Conservation (phyloP, 805 yeast species). For the Saturnispora besseyi region DNA sequence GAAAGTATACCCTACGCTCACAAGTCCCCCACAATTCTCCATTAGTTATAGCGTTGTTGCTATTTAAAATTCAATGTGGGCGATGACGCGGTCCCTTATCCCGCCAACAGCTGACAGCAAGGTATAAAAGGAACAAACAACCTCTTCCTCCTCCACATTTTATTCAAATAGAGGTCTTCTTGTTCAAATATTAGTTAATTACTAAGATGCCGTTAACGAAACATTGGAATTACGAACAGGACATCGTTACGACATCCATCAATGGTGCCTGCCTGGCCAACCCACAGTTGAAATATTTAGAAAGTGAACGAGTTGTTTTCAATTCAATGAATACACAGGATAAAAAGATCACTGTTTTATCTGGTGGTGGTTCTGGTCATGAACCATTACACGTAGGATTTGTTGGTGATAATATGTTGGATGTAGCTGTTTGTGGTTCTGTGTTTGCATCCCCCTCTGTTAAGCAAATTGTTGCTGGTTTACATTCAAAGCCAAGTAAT, state of each 20-base stretch:
- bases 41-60: no score
- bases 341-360: slow-evolving; percentile 64
- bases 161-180: no score
- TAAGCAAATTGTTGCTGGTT: slow-evolving; percentile 67
- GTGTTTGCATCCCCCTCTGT: slow-evolving; percentile 90
- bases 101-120: no score
- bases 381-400: slow-evolving; percentile 92
- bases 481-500: slow-evolving; percentile 45
- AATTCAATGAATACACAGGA: slow-evolving; percentile 28
- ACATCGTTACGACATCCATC: slow-evolving; percentile 9
- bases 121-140: no score
- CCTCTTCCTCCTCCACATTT: no score
- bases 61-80: no score
- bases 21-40: no score
- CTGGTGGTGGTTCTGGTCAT: slow-evolving; percentile 96
- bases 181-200: no score
- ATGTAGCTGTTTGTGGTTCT: slow-evolving; percentile 84
- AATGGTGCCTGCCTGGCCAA: slow-evolving; percentile 28
- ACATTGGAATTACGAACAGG: slow-evolving; percentile 11
- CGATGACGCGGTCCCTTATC: no score
- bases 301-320: slow-evolving; percentile 48
- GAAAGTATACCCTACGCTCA: no score
- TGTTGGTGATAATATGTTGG: slow-evolving; percentile 74
- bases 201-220: slow-evolving; percentile 8
- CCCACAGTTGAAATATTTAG: slow-evolving; percentile 46